phyloP scores from a whole-genome alignment of 108 stramenopile genomes.

The Fistulifera solaris region DNA sequence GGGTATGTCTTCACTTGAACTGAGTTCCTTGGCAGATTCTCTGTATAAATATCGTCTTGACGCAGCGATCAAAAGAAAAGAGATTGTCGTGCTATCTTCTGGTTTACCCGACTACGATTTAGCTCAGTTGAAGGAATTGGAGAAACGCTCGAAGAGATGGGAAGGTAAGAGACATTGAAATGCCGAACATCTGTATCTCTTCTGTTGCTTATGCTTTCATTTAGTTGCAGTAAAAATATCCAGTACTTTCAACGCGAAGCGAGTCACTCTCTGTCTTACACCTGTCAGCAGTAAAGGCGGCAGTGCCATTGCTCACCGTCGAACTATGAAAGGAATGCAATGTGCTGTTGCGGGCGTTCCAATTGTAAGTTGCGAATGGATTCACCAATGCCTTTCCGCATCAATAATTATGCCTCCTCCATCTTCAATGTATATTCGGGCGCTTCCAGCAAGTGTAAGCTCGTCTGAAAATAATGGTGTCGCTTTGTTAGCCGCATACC shows the following conservation, averaged over 20 bases:
- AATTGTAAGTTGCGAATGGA: constrained; percentile 62
- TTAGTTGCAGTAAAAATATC: constrained; percentile 28
- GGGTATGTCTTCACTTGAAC: background rate
- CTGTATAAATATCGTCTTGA: constrained; percentile 11
- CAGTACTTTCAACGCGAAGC: constrained; percentile 44
- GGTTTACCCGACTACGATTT: constrained; percentile 43
- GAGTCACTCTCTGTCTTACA: constrained; percentile 53
- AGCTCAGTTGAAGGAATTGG: constrained; percentile 27
- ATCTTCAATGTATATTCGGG: constrained; percentile 22
- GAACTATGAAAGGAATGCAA: constrained; percentile 75
- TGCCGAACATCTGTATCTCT: background rate
- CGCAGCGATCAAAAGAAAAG: constrained; percentile 4
- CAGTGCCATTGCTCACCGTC: constrained; percentile 28
- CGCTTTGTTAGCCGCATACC: constrained; percentile 41
- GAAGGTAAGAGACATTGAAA: constrained; percentile 23
- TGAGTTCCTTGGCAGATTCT: constrained; percentile 17
- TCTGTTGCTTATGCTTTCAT: background rate
- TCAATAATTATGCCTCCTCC: constrained; percentile 11
- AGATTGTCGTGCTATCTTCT: constrained; percentile 38
- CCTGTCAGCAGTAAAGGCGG: constrained; percentile 16
- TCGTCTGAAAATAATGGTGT: constrained; percentile 36
- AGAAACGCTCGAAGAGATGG: constrained; percentile 24
- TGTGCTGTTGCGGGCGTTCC: constrained; percentile 64
- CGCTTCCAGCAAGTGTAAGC: constrained; percentile 13
- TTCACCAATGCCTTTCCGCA: constrained; percentile 25